These are phyloP conservation scores for Coemansia reversa DNA, from an alignment of 192 early-diverging fungal genomes.

Conservation along the genomic window DNA sequence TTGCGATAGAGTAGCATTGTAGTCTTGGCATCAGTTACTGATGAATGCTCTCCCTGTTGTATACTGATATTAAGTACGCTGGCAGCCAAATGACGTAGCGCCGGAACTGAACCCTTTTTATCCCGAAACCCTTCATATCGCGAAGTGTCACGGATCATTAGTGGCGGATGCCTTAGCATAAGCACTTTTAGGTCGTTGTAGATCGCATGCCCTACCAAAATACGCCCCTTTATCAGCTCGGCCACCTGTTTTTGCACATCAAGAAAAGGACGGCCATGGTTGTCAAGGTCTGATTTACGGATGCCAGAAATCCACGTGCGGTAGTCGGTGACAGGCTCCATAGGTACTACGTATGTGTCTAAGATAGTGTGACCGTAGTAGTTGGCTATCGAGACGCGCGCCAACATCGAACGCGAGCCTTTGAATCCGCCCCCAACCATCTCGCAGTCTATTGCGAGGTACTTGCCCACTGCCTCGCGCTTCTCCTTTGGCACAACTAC, in stretches of 20 bases:
- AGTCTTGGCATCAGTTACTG: slow-evolving; percentile 85
- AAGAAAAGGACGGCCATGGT: slow-evolving; percentile 65
- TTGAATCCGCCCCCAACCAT: slow-evolving; percentile 95
- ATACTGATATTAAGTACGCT: slow-evolving; percentile 76
- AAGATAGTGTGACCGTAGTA: slow-evolving; percentile 82
- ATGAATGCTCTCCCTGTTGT: slow-evolving; percentile 84
- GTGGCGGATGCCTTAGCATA: slow-evolving; percentile 75
- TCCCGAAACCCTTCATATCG: slow-evolving; percentile 66
- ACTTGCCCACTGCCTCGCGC: slow-evolving; percentile 67
- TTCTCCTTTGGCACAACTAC: slow-evolving; percentile 18
- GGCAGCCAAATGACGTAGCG: slow-evolving; percentile 74
- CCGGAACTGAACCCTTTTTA: slow-evolving; percentile 58
- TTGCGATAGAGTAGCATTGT: slow-evolving; percentile 88
- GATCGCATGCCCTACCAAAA: slow-evolving; percentile 91
- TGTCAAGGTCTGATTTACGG: slow-evolving; percentile 66
- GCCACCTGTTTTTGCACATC: slow-evolving; percentile 79
- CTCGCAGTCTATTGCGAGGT: slow-evolving; percentile 96
- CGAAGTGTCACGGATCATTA: slow-evolving; percentile 81
- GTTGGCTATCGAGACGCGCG: slow-evolving; percentile 92
- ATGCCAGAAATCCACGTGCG: slow-evolving; percentile 92
- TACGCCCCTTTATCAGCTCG: slow-evolving; percentile 76
- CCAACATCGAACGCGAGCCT: slow-evolving; percentile 81
- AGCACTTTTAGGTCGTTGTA: slow-evolving; percentile 84
- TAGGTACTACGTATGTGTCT: slow-evolving; percentile 82
- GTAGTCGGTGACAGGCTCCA: slow-evolving; percentile 88